phyloP scores from a whole-genome alignment of 176 grass and related monocot species.

The Musa troglodytarum region DNA sequence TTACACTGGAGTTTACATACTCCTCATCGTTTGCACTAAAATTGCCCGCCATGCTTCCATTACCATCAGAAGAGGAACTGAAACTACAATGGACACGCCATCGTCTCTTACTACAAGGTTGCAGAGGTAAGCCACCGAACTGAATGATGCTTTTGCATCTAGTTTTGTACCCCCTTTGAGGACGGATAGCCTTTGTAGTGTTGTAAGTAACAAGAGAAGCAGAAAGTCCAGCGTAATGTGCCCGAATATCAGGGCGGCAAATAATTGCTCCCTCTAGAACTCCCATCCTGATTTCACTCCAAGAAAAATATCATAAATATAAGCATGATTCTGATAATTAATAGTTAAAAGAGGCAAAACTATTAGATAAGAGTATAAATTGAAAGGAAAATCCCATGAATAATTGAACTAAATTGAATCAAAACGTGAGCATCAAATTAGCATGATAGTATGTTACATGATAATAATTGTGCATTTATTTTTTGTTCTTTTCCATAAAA shows the following conservation, averaged over 20 bases:
- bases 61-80: slow-evolving; percentile 68
- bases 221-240: slow-evolving; percentile 21
- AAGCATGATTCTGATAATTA: not conserved
- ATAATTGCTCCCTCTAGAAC: slow-evolving; percentile 47
- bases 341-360: not conserved
- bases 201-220: slow-evolving; percentile 25
- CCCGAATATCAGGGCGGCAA: slow-evolving; percentile 23
- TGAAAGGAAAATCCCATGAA: not conserved
- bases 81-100: slow-evolving; percentile 43
- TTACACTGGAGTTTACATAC: slow-evolving; percentile 74
- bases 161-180: slow-evolving; percentile 24
- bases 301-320: not conserved
- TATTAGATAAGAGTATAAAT: not conserved
- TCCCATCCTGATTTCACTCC: slow-evolving; percentile 33
- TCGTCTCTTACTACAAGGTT: slow-evolving; percentile 19
- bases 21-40: slow-evolving; percentile 80
- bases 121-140: slow-evolving; percentile 19
- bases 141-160: slow-evolving; percentile 26
- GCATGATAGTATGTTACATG: no score
- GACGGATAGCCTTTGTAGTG: slow-evolving; percentile 26
- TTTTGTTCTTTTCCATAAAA: no score
- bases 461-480: no score
- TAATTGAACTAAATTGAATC: not conserved
- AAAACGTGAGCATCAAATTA: no score
- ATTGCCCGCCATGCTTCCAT: slow-evolving; percentile 51